Evolutionary conservation across 805 yeast species (phyloP).

Genomic region (Saccharomycopsis malanga): DNA sequence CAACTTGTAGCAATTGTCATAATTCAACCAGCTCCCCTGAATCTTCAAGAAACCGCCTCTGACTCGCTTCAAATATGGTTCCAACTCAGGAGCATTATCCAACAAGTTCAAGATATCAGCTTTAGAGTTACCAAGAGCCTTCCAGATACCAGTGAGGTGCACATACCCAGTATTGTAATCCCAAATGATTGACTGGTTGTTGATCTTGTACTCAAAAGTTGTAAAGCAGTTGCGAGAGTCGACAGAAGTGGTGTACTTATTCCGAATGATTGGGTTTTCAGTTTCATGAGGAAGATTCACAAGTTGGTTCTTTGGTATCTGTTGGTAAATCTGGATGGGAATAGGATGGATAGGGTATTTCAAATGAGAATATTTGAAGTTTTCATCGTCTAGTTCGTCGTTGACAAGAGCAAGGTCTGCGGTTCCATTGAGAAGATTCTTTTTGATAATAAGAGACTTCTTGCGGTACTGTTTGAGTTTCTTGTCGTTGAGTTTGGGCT

Average conservation of each 20-base stretch:
- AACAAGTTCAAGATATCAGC: slow-evolving; percentile 71
- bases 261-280: slow-evolving; percentile 24
- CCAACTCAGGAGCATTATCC: slow-evolving; percentile 56
- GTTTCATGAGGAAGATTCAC: slow-evolving; percentile 18
- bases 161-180: slow-evolving; percentile 79
- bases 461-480: slow-evolving; percentile 14
- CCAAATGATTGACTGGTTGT: slow-evolving; percentile 77
- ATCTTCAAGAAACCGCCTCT: slow-evolving; percentile 88
- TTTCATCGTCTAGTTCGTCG: slow-evolving; percentile 18
- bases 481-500: slow-evolving; percentile 18
- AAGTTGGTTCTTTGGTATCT: slow-evolving; percentile 10
- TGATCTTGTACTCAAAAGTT: slow-evolving; percentile 64
- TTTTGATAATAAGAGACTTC: neutral
- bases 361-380: slow-evolving; percentile 10
- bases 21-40: slow-evolving; percentile 93
- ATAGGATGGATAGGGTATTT: slow-evolving; percentile 18
- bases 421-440: neutral
- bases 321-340: neutral
- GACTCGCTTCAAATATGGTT: slow-evolving; percentile 58
- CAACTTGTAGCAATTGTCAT: slow-evolving; percentile 53
- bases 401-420: neutral
- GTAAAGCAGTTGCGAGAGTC: slow-evolving; percentile 64
- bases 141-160: slow-evolving; percentile 85
- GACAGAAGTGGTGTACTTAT: slow-evolving; percentile 64
- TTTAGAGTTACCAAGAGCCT: slow-evolving; percentile 58